Evolutionary conservation across 2,329 filamentous ascomycete species (phyloP).

Genomic region (Drechslera avenae): DNA sequence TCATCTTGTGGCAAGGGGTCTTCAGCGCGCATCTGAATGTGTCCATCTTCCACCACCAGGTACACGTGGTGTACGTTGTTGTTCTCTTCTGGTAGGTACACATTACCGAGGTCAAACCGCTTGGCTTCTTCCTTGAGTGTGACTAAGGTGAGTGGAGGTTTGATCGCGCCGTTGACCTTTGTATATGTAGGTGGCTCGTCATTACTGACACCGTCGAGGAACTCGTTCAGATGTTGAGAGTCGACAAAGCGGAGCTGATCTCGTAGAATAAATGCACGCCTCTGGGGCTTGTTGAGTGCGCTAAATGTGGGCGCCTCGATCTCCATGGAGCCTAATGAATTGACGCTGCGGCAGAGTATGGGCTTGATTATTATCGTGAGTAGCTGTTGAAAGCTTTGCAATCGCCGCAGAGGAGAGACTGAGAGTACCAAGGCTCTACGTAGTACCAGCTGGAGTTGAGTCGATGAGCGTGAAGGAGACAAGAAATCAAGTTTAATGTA

Average conservation of each 20-base stretch:
- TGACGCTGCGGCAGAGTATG: background rate
- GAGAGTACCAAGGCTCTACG: background rate
- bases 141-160: constrained; percentile 28
- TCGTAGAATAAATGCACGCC: constrained; percentile 34
- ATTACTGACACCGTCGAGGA: constrained; percentile 30
- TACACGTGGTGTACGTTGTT: constrained; percentile 17
- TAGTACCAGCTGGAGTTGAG: background rate
- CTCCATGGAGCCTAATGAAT: constrained; percentile 7
- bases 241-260: constrained; percentile 36
- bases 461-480: background rate
- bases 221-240: constrained; percentile 32
- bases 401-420: background rate
- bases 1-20: constrained; percentile 26
- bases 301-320: constrained; percentile 22
- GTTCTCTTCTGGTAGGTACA: constrained; percentile 25
- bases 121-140: constrained; percentile 28
- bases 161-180: constrained; percentile 23
- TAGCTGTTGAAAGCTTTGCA: too few relatives aligned
- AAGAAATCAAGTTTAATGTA: background rate
- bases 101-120: constrained; percentile 39
- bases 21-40: constrained; percentile 26
- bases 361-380: too few relatives aligned
- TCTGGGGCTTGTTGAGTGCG: constrained; percentile 35
- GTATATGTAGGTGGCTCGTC: constrained; percentile 40
- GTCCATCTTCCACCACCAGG: constrained; percentile 26